Evolutionary conservation across 441 rosid species (phyloP).

Genomic region (Corymbia citriodora): DNA sequence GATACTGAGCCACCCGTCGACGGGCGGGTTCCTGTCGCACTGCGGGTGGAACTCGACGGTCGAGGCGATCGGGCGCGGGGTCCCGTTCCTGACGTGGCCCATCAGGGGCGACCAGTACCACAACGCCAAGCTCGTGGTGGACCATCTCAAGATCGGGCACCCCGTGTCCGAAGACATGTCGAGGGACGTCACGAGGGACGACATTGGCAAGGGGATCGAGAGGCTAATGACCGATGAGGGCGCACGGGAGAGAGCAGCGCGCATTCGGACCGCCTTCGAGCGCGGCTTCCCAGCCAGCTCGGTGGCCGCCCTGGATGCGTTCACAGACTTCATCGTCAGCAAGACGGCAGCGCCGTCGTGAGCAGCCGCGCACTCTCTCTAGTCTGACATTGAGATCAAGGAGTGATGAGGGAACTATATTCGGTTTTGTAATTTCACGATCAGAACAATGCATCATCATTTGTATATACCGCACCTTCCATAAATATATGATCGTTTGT

Average conservation of each 20-base stretch:
- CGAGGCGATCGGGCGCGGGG: constrained; percentile 25
- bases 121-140: constrained; percentile 8
- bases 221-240: constrained; percentile 17
- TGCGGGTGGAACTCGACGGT: constrained; percentile 19
- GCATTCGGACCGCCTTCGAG: constrained; percentile 5
- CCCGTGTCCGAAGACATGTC: constrained; percentile 21
- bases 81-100: constrained; percentile 17
- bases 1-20: constrained; percentile 33
- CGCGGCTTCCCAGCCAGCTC: constrained; percentile 22
- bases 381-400: not conserved
- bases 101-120: constrained; percentile 18
- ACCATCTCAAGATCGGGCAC: constrained; percentile 15
- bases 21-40: constrained; percentile 11
- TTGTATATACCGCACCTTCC: not conserved
- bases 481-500: not conserved
- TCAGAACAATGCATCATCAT: accelerated
- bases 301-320: constrained; percentile 12
- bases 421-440: too few species aligned
- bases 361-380: not conserved
- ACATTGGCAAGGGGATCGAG: constrained; percentile 22
- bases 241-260: constrained; percentile 1
- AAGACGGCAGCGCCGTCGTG: not conserved
- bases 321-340: constrained; percentile 10
- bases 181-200: not conserved
- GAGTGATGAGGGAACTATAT: not conserved